Conservation (phyloP, 352 stramenopile species). For the Phytophthora melonis region DNA sequence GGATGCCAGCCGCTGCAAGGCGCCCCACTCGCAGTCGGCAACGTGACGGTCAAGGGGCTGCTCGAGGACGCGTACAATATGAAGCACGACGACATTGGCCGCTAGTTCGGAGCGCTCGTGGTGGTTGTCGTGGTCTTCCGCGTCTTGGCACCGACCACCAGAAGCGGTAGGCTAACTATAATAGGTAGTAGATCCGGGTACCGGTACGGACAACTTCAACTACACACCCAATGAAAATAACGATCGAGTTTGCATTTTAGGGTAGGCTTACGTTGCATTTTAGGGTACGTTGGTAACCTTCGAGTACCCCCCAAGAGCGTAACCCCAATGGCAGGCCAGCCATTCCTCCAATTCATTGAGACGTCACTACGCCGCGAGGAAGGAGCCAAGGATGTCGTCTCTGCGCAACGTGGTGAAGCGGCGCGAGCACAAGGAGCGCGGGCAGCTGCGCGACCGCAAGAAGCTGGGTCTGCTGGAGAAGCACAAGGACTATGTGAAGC, state of each 20-base stretch:
- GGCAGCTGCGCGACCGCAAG: slow-evolving; percentile 92
- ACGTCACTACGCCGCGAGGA: background rate
- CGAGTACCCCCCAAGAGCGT: background rate
- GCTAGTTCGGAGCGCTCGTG: too few species aligned
- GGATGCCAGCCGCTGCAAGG: too few species aligned
- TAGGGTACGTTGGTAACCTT: background rate
- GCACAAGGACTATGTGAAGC: slow-evolving; percentile 98
- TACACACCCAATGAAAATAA: too few species aligned
- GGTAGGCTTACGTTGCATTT: too few species aligned
- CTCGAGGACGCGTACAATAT: background rate
- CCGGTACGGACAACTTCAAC: too few species aligned
- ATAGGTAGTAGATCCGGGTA: too few species aligned
- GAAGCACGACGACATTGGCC: too few species aligned
- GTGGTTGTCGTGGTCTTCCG: too few species aligned
- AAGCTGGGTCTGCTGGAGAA: slow-evolving; percentile 98
- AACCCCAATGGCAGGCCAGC: slow-evolving; percentile 3
- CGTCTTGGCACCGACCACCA: too few species aligned
- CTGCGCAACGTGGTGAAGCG: slow-evolving; percentile 99
- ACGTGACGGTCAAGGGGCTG: background rate
- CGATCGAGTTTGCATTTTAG: too few species aligned
- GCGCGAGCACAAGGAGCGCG: slow-evolving; percentile 98
- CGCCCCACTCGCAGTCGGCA: background rate
- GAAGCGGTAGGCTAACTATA: too few species aligned
- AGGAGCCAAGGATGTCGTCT: slow-evolving; percentile 54
- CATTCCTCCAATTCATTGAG: slow-evolving; percentile 8